phyloP scores from a whole-genome alignment of 805 yeast species.

The Cyberlindnera samutprakarnensis region DNA sequence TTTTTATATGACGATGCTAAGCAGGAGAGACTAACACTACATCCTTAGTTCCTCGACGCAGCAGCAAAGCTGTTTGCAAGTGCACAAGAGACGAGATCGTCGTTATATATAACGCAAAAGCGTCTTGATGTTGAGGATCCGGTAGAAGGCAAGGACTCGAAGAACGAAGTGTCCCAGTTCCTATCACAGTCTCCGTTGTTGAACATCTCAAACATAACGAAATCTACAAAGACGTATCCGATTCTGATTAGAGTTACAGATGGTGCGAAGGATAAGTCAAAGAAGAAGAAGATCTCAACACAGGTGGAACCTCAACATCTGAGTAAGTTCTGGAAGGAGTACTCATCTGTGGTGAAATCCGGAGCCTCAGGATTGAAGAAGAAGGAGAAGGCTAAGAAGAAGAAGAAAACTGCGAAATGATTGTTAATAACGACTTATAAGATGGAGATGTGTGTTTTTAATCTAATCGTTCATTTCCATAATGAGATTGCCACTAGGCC shows the following conservation, averaged over 20 bases:
- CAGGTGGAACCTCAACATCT: slow-evolving; percentile 55
- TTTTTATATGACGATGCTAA: not conserved
- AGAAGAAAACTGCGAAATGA: slow-evolving; percentile 36
- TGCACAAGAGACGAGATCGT: slow-evolving; percentile 37
- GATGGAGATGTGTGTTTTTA: too few relatives aligned
- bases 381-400: slow-evolving; percentile 71
- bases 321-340: slow-evolving; percentile 71
- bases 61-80: slow-evolving; percentile 19
- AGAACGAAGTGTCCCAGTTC: slow-evolving; percentile 20
- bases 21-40: not conserved
- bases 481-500: slow-evolving; percentile 61
- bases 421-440: not conserved
- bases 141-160: slow-evolving; percentile 18
- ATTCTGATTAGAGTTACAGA: slow-evolving; percentile 62
- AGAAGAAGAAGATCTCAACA: slow-evolving; percentile 61
- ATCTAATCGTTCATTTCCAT: slow-evolving; percentile 29
- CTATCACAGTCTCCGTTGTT: slow-evolving; percentile 12
- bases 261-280: slow-evolving; percentile 42
- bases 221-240: slow-evolving; percentile 36
- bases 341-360: slow-evolving; percentile 57
- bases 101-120: slow-evolving; percentile 55
- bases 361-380: slow-evolving; percentile 73
- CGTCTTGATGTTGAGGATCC: slow-evolving; percentile 30
- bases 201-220: slow-evolving; percentile 23
- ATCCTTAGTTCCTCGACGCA: slow-evolving; percentile 17